Evolutionary conservation across 2,329 filamentous ascomycete species (phyloP), one percentile per base, ranked within the genome.

Genomic region (Colletotrichum sp.): DNA sequence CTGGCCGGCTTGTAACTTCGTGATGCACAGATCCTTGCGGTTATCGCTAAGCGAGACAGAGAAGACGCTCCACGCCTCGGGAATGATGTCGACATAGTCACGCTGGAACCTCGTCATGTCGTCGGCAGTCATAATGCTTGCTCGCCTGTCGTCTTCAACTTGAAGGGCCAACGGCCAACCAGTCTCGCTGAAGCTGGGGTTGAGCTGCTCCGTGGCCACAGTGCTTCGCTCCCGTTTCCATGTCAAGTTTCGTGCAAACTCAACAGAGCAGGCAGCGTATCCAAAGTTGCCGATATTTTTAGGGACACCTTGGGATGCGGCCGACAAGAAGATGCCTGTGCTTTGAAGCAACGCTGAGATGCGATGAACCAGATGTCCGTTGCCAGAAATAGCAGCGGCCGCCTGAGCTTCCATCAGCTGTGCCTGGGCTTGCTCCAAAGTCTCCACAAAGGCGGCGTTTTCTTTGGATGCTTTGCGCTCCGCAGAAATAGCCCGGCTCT

Each of bases 71-170:
- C 97, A 99, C 8, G 90, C 88, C 52, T 88, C 86, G 0, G 97
- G 98, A 8, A 99, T 92, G 66, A 96, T 94, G 81, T 98, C 95
- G 67, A 98, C 90, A 80, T 96, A 98, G 62, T 96, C 91, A 77
- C 90, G 89, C 82, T 96, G 94, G 80, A 98, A 98, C 30, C 89
- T 88, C 59, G 88, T 84, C 80, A 92, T 89, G 77, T 93, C 89
- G 12, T 88, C 84, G 6, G 86, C 84, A 72, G 88, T 82, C 2
- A 86, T 88, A 22, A 90, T 82, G 76, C 89, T 91, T 3, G 81
- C 82, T 28, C 86, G 86, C 59, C 85, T 84, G 7, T 80, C 68
- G 30, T 83, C 81, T 32, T 74, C 60, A 16, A 63, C 74, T 22
- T 48, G 68, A 30, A 72, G 71, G 30, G 71, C 75, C 75, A 79